Base-by-base conservation (phyloP, 192 early-diverging fungal species). In the Coemansia sp. region DNA sequence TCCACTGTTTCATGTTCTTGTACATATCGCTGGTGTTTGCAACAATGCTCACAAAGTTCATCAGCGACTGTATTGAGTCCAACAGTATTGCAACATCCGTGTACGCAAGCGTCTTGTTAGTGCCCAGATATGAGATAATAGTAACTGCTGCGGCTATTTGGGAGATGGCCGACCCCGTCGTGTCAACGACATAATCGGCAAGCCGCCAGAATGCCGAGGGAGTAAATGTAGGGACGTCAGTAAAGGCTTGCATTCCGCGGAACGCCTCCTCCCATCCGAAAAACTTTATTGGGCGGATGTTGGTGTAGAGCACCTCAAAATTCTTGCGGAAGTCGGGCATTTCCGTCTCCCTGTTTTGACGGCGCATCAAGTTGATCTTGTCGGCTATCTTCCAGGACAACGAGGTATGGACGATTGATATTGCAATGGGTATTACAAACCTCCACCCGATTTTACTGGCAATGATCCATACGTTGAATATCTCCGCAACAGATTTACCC, bases 251-350 rank as follows among this genome's bases (percentile, higher is more conserved):
- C 8, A 54, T 65, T 26, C 32, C 61, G 41, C 36, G 68, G 26
- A 73, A 72, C 15, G 64, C 80, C 2, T 77, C 54, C 49, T 85
- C 84, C 86, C 86, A 90, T 9, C 86, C 85, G 60, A 88, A 90
- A 48, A 86, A 86, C 71, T 90, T 91, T 68, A 91, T 86, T 16
- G 85, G 77, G n/a, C 84, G 83, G 26, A 89, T 86, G 5, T 87
- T 78, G 19, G 78, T 70, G 11, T 88, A 26, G 37, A 74, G 13
- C 4, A n/a, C 9, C 10, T 39, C 40, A 39, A 66, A 66, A 19
- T 52, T 22, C 2, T 63, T 39, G 11, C 41, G 52, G 18, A 69
- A 63, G 11, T 42, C 26, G 1, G 69, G 70, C 26, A 18, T 61
- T n/a, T 6, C 16, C 3, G 32, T 4, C 5, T 15, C 6, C 22